phyloP scores from a whole-genome alignment of 352 stramenopile species.

The Phytophthora palmivora region DNA sequence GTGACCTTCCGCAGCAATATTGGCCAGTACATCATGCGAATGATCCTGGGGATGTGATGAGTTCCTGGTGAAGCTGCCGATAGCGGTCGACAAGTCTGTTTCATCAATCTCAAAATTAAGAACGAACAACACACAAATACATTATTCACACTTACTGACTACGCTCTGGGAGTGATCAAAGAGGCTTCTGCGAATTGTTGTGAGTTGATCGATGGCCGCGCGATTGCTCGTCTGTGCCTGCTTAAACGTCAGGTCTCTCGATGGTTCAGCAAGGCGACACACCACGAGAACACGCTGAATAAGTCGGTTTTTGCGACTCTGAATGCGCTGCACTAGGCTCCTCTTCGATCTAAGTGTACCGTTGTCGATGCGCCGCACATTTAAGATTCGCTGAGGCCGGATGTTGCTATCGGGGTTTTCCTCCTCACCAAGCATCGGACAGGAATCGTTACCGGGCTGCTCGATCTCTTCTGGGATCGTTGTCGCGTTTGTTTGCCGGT shows the following conservation, averaged over 20 bases:
- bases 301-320: slow-evolving; percentile 66
- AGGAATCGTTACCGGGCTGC: slow-evolving; percentile 14
- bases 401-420: slow-evolving; percentile 2
- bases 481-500: slow-evolving; percentile 5
- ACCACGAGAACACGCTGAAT: slow-evolving; percentile 70
- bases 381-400: slow-evolving; percentile 20
- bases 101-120: background rate
- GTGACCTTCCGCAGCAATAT: slow-evolving; percentile 19
- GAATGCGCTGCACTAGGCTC: slow-evolving; percentile 38
- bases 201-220: slow-evolving; percentile 50
- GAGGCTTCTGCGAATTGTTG: slow-evolving; percentile 46
- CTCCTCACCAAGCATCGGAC: slow-evolving; percentile 32
- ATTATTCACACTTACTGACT: slow-evolving; percentile 42
- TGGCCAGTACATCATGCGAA: slow-evolving; percentile 4
- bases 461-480: slow-evolving; percentile 8
- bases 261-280: slow-evolving; percentile 53
- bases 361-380: slow-evolving; percentile 40
- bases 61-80: slow-evolving; percentile 37
- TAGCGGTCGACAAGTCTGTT: slow-evolving; percentile 41
- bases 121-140: background rate
- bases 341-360: slow-evolving; percentile 16
- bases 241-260: slow-evolving; percentile 61
- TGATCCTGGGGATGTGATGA: slow-evolving; percentile 27
- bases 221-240: slow-evolving; percentile 52
- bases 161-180: slow-evolving; percentile 58